These are phyloP conservation scores for Quaeritorhiza haematococci DNA, from an alignment of 371 early-diverging fungal species.

Conservation along the genomic window DNA sequence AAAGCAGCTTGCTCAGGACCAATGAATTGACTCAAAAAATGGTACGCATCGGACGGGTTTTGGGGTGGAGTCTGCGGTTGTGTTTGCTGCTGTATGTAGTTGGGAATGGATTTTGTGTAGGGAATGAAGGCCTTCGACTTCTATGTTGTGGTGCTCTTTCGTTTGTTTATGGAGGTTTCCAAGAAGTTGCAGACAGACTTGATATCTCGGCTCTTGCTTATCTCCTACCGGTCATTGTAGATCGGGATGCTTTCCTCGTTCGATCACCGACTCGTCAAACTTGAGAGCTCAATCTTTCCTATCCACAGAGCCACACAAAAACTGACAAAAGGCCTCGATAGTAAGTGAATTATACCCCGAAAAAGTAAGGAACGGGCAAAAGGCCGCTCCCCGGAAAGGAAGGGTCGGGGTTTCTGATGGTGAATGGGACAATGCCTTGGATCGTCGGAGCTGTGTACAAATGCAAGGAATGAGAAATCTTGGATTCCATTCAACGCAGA, in stretches of 20 bases:
- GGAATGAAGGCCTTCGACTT: not conserved
- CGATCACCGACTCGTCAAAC: slow-evolving; percentile 71
- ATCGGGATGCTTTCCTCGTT: slow-evolving; percentile 67
- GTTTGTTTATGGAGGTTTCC: too few species aligned
- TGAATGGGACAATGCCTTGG: slow-evolving; percentile 64
- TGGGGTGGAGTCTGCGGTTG: slow-evolving; percentile 30
- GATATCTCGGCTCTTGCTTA: not conserved
- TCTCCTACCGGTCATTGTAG: not conserved
- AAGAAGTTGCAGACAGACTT: too few species aligned
- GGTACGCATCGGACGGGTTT: slow-evolving; percentile 9
- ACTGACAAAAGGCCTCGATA: too few species aligned
- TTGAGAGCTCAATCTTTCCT: slow-evolving; percentile 77
- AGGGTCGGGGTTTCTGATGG: too few species aligned
- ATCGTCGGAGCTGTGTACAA: not conserved
- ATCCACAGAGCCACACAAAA: slow-evolving; percentile 83
- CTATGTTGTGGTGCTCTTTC: too few species aligned
- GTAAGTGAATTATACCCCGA: too few species aligned
- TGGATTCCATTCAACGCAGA: too few species aligned
- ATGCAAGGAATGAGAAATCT: too few species aligned
- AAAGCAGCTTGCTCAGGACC: slow-evolving; percentile 30
- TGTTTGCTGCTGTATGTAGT: too few species aligned
- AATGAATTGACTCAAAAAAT: slow-evolving; percentile 27
- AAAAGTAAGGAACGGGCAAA: too few species aligned
- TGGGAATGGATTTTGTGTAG: too few species aligned
- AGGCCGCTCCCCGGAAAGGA: too few species aligned